Base-by-base conservation (phyloP, 306 rosid genomes). In the Vicia villosa region DNA sequence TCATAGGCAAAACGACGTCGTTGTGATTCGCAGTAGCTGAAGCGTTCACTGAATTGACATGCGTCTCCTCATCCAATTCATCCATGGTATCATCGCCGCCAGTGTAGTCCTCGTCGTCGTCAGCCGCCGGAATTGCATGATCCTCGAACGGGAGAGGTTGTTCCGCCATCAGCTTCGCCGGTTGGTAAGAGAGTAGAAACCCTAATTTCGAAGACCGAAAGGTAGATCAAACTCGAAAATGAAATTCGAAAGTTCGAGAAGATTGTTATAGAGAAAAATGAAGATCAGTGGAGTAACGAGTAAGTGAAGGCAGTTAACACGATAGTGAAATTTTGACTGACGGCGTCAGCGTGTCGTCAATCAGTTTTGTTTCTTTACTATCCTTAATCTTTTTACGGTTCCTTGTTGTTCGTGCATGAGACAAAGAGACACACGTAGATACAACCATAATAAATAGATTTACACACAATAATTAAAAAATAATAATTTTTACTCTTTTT, bases 111-210 rank as follows among this genome's bases (percentile, higher is more conserved):
- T 74, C 72, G 5, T 80, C 80, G 8, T 78, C 86, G 37, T 77
- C 91, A 6, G 71, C 84, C 5, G 68, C 24, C 64, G 65, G 75
- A 19, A 77, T 26, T 24, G 70, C 77, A 45, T 76, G 79, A 36
- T 80, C 88, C 83, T 82, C 82, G 66, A 74, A 79, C 6, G 81
- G 96, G 70, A 86, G 58, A 57, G 94, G 96, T 68, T 82, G 94
- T 30, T 91, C 85, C 59, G 89, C 87, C 98, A 92, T 89, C 54
- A 38, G 73, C 47, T 62, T 10, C 22, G 45, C 6, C 50, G 51
- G 7, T 14, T 14, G 50, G 7, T 26, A 3, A 5, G 30, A 26
- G 38, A 69, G 26, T 51, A 50, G 68, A 82, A 89, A 81, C 88
- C 89, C 94, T 84, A 88, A 75, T 64, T 69, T 56, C 8, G 36